A percentile compares a stretch with the other conserved stretches of the same genome.
These are phyloP conservation scores for Rhytidhysteron rufulum DNA, from an alignment of 2,329 filamentous ascomycete genomes.

Conservation along the genomic window DNA sequence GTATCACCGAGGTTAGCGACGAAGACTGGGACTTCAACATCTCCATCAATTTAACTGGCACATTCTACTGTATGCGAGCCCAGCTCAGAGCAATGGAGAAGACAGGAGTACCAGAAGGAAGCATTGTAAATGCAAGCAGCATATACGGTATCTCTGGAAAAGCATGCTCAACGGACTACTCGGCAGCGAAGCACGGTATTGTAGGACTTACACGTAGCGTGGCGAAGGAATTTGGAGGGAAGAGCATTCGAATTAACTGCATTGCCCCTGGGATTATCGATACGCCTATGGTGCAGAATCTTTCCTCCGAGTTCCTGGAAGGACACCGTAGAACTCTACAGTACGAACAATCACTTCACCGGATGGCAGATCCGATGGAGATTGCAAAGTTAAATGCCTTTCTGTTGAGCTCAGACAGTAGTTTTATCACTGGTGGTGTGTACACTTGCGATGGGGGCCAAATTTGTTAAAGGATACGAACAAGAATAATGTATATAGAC, in stretches of 20 bases:
- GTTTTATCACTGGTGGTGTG: conserved; percentile 13
- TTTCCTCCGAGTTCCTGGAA: conserved; percentile 7
- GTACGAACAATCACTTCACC: conserved; percentile 11
- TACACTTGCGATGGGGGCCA: conserved; percentile 13
- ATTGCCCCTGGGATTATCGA: conserved; percentile 8
- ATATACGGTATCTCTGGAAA: conserved; percentile 10
- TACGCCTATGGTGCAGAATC: conserved; percentile 11
- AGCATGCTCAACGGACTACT: conserved; percentile 7
- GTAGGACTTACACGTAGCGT: not conserved
- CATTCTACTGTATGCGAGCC: conserved; percentile 9
- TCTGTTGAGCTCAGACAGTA: conserved; percentile 11
- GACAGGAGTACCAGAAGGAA: too few species aligned
- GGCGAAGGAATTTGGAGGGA: conserved; percentile 3
- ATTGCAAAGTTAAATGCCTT: conserved; percentile 12
- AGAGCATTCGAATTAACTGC: conserved; percentile 1
- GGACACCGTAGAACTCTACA: conserved; percentile 7
- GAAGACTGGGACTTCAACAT: conserved; percentile 15
- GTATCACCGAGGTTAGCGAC: conserved; percentile 11
- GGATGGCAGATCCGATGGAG: conserved; percentile 12
- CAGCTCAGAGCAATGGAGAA: conserved; percentile 11
- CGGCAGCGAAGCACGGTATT: conserved; percentile 1
- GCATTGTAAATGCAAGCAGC: conserved; percentile 8
- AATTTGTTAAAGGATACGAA: conserved; percentile 5
- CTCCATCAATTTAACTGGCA: conserved; percentile 10
- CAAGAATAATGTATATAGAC: not conserved